Percentiles rank a stretch among this genome's conserved stretches.
phyloP scores from a whole-genome alignment of 495 filamentous ascomycete species.

The Aspergillus heteromorphus region DNA sequence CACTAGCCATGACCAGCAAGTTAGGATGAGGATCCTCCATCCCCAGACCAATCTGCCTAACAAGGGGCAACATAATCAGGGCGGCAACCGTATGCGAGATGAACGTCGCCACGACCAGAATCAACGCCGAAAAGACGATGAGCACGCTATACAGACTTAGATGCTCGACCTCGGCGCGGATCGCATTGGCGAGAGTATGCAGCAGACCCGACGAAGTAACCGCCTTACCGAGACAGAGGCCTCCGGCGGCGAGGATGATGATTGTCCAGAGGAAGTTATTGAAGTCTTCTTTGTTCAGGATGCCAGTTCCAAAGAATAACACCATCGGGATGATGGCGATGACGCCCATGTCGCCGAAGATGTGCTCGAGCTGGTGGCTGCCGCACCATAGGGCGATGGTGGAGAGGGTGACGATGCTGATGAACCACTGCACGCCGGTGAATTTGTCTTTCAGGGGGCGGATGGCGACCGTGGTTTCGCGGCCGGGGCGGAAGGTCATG shows the following conservation, averaged over 20 bases:
- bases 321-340: constrained; percentile 94
- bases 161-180: constrained; percentile 67
- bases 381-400: constrained; percentile 93
- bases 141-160: constrained; percentile 83
- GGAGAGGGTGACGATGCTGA: constrained; percentile 71
- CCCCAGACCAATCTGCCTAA: constrained; percentile 71
- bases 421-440: constrained; percentile 89
- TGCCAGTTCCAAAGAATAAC: constrained; percentile 93
- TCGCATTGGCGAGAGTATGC: constrained; percentile 72
- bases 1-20: constrained; percentile 82
- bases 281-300: constrained; percentile 98
- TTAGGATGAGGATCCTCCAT: constrained; percentile 92
- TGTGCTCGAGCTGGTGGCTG: constrained; percentile 75
- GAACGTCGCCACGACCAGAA: constrained; percentile 92
- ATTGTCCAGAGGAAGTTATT: constrained; percentile 99
- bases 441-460: constrained; percentile 82
- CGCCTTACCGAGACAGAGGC: constrained; percentile 87
- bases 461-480: constrained; percentile 86
- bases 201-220: constrained; percentile 92
- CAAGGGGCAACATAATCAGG: constrained; percentile 88
- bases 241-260: constrained; percentile 95
- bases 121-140: constrained; percentile 78
- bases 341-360: constrained; percentile 97
- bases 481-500: constrained; percentile 74
- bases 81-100: constrained; percentile 97